A percentile compares a stretch with the other conserved stretches of the same genome.
Evolutionary conservation across 805 yeast species (phyloP).

Genomic region (Torulaspora quercuum): DNA sequence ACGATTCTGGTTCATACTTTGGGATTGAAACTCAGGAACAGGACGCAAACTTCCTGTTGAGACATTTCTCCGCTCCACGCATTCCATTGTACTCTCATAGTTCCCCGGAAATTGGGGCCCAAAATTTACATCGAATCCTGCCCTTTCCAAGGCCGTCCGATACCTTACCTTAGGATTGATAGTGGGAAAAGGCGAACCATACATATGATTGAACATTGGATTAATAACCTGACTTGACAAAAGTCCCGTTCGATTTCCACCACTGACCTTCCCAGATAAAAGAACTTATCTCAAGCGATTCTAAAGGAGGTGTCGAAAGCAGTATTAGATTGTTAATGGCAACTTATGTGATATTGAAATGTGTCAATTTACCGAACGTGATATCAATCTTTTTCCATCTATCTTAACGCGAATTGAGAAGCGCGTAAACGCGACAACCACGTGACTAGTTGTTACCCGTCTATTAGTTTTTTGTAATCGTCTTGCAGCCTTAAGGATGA

Average conservation of each 20-base stretch:
- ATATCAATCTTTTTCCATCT: no score
- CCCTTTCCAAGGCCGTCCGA: slow-evolving; percentile 72
- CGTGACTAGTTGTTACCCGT: slow-evolving; percentile 1
- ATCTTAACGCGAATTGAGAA: no score
- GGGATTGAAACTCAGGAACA: slow-evolving; percentile 1
- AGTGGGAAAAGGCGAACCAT: slow-evolving; percentile 61
- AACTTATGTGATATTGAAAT: no score
- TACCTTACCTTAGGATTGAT: slow-evolving; percentile 58
- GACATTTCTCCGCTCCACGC: slow-evolving; percentile 12
- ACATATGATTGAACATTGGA: slow-evolving; percentile 31
- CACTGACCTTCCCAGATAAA: no score
- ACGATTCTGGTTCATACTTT: slow-evolving; percentile 6
- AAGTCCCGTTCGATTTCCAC: no score
- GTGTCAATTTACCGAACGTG: no score
- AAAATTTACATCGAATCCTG: slow-evolving; percentile 62
- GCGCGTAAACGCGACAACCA: no score
- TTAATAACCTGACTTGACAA: no score
- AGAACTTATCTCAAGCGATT: no score
- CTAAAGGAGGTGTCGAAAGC: no score
- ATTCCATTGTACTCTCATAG: neutral
- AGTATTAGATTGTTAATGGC: no score
- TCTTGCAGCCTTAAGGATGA: neutral
- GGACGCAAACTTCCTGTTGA: slow-evolving; percentile 13
- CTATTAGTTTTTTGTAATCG: neutral
- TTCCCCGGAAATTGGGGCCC: neutral